Evolutionary conservation across 805 yeast species (phyloP), one percentile per base, ranked within the genome.

Genomic region (Monosporozyma siamensis): DNA sequence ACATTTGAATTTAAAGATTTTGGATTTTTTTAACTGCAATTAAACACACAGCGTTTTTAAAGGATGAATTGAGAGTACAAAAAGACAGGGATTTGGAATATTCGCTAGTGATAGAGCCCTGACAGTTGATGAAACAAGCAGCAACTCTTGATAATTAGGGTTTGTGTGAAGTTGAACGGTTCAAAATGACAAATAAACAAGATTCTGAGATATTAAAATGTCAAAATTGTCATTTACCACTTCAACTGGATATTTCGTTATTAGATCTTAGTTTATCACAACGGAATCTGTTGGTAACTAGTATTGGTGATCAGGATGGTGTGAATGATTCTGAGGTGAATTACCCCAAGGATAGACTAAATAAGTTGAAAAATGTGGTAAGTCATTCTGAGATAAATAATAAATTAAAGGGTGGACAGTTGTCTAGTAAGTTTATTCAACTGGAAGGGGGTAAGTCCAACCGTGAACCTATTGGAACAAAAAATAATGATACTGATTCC

Each of bases 211-310:
- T 25, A n/a, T 35, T 50, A 11, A 43, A 41, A 32, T 75, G 80
- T 53, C 76, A 68, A 48, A 62, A 68, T 44, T 75, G 80, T 53
- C 65, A 66, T 35, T 47, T 64, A 4, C 71, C 74, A 0, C 48
- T 75, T 4, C 52, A 51, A 31, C 48, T 75, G 17, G 73, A 73
- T 45, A 61, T 64, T 7, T 64, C 77, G 1, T 54, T 74, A n/a
- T 45, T 63, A 31, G 65, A 65, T 43, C 52, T 74, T 14, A 68
- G 71, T 34, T 48, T 65, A 7, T 69, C 74, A 1, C 78, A 74
- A 49, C 57, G 65, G 11, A 66, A 67, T 23, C 57, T 72, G 22
- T 47, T 74, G n/a, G 50, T 66, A 6, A 61, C 63, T 36, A 42
- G 41, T 31, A 40, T 40, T 6, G 39, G 43, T 15, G 38, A 25